phyloP scores from a whole-genome alignment of 2,329 filamentous ascomycete species.

The Verticillium tricorpus region DNA sequence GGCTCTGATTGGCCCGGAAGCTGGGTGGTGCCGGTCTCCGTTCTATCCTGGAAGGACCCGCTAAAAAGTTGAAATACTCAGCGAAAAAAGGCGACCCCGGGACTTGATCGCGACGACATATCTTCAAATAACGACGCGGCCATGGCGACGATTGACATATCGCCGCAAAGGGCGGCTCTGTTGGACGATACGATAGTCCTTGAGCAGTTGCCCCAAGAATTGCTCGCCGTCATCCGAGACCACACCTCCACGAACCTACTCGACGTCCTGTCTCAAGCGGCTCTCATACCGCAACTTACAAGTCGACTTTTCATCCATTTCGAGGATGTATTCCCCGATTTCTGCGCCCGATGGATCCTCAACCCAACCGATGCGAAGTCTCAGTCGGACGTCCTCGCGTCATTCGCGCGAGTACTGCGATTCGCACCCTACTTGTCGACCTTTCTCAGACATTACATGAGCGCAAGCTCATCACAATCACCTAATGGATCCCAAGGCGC shows the following conservation, averaged over 20 bases:
- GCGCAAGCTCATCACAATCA: slow-evolving; percentile 15
- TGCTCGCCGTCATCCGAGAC: slow-evolving; percentile 62
- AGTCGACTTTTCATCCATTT: slow-evolving; percentile 71
- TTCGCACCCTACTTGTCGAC: slow-evolving; percentile 76
- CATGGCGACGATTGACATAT: slow-evolving; percentile 55
- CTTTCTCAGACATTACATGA: slow-evolving; percentile 54
- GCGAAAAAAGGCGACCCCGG: slow-evolving; percentile 14
- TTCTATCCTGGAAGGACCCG: slow-evolving; percentile 16
- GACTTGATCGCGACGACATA: slow-evolving; percentile 10
- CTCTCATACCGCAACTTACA: slow-evolving; percentile 66
- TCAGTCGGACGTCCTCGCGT: slow-evolving; percentile 52
- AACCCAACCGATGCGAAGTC: slow-evolving; percentile 31
- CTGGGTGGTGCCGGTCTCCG: slow-evolving; percentile 27
- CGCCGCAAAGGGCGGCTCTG: slow-evolving; percentile 49
- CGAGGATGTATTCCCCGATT: slow-evolving; percentile 71
- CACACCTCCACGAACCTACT: slow-evolving; percentile 63
- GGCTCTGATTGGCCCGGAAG: slow-evolving; percentile 31
- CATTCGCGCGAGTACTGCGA: slow-evolving; percentile 75
- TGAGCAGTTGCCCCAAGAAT: slow-evolving; percentile 62
- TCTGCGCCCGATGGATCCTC: slow-evolving; percentile 75
- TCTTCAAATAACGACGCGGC: slow-evolving; percentile 15
- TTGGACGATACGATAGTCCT: slow-evolving; percentile 50
- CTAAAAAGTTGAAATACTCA: slow-evolving; percentile 28
- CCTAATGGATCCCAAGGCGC: background rate
- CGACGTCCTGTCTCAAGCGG: slow-evolving; percentile 63